A percentile compares a stretch with the other conserved stretches of the same genome.
Conservation (phyloP, 1,139 yeast species). For the Pichia sp. region DNA sequence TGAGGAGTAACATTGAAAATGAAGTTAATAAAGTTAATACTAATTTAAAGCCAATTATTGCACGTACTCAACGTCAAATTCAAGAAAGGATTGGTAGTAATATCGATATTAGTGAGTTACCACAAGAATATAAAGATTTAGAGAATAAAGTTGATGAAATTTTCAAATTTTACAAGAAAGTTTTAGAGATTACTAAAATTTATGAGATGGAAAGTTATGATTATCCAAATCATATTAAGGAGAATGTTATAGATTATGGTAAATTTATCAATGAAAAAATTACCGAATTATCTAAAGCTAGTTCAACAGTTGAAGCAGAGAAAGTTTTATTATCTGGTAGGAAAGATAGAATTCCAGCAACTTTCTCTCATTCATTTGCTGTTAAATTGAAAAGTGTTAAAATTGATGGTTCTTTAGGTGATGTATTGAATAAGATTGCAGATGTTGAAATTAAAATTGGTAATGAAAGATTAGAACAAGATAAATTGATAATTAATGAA, state of each 20-base stretch:
- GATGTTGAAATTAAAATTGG: slow-evolving; percentile 57
- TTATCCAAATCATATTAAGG: slow-evolving; percentile 63
- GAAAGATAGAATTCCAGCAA: slow-evolving; percentile 35
- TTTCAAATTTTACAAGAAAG: slow-evolving; percentile 51
- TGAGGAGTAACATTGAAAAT: slow-evolving; percentile 31
- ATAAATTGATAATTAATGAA: slow-evolving; percentile 47
- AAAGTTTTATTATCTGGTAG: slow-evolving; percentile 33
- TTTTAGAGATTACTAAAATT: slow-evolving; percentile 53
- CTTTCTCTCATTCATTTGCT: slow-evolving; percentile 43
- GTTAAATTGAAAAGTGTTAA: slow-evolving; percentile 38
- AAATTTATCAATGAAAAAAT: slow-evolving; percentile 47
- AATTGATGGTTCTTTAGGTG: slow-evolving; percentile 35
- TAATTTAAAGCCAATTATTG: slow-evolving; percentile 45
- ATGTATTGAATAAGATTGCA: slow-evolving; percentile 48
- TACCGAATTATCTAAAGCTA: slow-evolving; percentile 51
- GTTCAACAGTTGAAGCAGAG: slow-evolving; percentile 60
- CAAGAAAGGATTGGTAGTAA: slow-evolving; percentile 67
- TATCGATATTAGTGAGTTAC: slow-evolving; percentile 65
- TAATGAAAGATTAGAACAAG: slow-evolving; percentile 57
- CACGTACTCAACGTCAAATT: slow-evolving; percentile 50
- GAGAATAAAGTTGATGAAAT: slow-evolving; percentile 61
- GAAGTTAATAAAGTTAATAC: slow-evolving; percentile 21
- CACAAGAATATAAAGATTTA: slow-evolving; percentile 60
- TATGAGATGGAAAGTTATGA: slow-evolving; percentile 63
- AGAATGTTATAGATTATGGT: slow-evolving; percentile 54